These are phyloP conservation scores for Lagerstroemia speciosa DNA, from an alignment of 345 rosid species.

Conservation along the genomic window DNA sequence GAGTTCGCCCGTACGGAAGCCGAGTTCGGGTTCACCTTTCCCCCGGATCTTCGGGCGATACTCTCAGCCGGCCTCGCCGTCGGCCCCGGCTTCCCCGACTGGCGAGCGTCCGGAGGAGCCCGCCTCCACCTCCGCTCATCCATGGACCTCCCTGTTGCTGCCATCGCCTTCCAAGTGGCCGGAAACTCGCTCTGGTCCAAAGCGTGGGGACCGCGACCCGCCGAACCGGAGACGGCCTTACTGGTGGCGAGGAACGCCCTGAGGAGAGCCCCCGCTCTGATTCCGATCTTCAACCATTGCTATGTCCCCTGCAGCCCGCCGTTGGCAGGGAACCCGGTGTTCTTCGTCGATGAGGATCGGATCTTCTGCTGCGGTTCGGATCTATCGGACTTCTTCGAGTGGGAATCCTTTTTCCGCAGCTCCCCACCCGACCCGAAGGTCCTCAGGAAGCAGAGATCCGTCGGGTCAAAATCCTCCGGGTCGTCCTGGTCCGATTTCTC, in stretches of 20 bases:
- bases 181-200: conserved; percentile 80
- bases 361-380: conserved; percentile 91
- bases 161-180: conserved; percentile 83
- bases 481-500: conserved; percentile 36
- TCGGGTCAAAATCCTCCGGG: conserved; percentile 44
- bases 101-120: conserved; percentile 59
- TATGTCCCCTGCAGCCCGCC: conserved; percentile 86
- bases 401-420: conserved; percentile 54
- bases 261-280: conserved; percentile 77
- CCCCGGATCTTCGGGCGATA: conserved; percentile 88
- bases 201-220: conserved; percentile 81
- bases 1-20: conserved; percentile 91
- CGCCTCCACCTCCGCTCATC: conserved; percentile 77
- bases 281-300: conserved; percentile 87
- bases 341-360: conserved; percentile 78
- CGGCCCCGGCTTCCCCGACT: conserved; percentile 88
- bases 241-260: conserved; percentile 80
- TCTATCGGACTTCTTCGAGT: conserved; percentile 84
- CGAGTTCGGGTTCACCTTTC: conserved; percentile 81
- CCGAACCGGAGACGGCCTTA: conserved; percentile 75
- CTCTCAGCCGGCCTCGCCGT: conserved; percentile 80
- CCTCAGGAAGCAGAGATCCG: conserved; percentile 54
- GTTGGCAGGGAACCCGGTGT: conserved; percentile 92
- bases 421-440: conserved; percentile 33
- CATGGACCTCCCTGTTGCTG: conserved; percentile 83